These are phyloP conservation scores for Akanthomyces dipterigenus DNA, from an alignment of 2,329 filamentous ascomycete species.

Conservation along the genomic window DNA sequence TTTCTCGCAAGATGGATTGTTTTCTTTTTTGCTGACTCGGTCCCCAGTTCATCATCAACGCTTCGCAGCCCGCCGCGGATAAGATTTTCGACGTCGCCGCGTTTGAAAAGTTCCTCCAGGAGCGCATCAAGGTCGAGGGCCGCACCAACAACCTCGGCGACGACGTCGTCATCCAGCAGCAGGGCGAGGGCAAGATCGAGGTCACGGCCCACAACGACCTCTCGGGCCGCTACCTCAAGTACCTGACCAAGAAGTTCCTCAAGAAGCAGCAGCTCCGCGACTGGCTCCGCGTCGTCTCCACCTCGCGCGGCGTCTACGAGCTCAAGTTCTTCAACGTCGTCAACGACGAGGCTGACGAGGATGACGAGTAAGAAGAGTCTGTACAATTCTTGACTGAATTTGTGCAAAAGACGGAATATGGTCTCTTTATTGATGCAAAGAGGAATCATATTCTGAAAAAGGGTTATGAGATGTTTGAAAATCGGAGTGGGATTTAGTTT, in stretches of 20 bases:
- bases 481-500: neutral
- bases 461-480: neutral
- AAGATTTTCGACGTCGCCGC: constrained; percentile 99
- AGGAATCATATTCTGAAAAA: neutral
- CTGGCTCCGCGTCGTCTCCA: constrained; percentile 98
- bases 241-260: constrained; percentile 99
- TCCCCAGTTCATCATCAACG: constrained; percentile 96
- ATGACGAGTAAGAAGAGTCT: constrained; percentile 87
- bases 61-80: constrained; percentile 94
- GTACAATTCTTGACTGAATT: constrained; percentile 13
- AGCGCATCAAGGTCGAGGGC: constrained; percentile 99
- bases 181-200: constrained; percentile 96
- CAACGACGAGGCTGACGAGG: constrained; percentile 94
- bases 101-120: constrained; percentile 99
- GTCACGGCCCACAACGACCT: constrained; percentile 96
- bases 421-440: neutral
- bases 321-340: constrained; percentile 99
- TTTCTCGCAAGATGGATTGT: neutral
- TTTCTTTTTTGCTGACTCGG: constrained; percentile 12
- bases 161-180: constrained; percentile 80
- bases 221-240: constrained; percentile 99
- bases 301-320: constrained; percentile 97
- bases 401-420: neutral
- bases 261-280: constrained; percentile 99
- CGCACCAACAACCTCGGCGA: constrained; percentile 98